These are phyloP conservation scores for Hypsizygus ulmarius DNA, from an alignment of 1,284 basidiomycete genomes.

Conservation along the genomic window DNA sequence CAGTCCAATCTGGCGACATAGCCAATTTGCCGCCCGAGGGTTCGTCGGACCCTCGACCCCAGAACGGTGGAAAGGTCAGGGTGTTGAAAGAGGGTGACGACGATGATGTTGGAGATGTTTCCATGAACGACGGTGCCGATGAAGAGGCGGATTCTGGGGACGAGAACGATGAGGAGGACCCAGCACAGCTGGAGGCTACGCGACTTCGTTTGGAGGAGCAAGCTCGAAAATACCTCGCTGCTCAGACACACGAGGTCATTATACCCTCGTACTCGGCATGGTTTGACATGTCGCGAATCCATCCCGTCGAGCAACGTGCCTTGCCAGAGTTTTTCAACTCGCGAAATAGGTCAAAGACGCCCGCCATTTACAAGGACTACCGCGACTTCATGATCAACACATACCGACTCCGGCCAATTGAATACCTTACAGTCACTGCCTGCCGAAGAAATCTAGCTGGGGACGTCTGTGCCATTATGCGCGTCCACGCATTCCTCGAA, in stretches of 20 bases:
- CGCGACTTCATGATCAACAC: slow-evolving; percentile 99
- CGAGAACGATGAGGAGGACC: slow-evolving; percentile 76
- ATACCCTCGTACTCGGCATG: slow-evolving; percentile 97
- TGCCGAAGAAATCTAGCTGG: slow-evolving; percentile 95
- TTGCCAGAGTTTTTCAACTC: slow-evolving; percentile 99
- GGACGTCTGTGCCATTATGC: slow-evolving; percentile 98
- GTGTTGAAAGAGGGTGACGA: slow-evolving; percentile 60
- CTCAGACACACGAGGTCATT: slow-evolving; percentile 96
- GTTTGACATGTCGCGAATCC: slow-evolving; percentile 95
- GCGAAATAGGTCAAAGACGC: slow-evolving; percentile 92
- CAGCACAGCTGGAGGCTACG: slow-evolving; percentile 77
- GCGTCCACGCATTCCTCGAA: slow-evolving; percentile 97
- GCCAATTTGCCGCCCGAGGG: slow-evolving; percentile 63
- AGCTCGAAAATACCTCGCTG: slow-evolving; percentile 91
- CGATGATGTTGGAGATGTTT: slow-evolving; percentile 65
- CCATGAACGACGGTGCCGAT: slow-evolving; percentile 70
- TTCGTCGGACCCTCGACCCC: slow-evolving; percentile 41
- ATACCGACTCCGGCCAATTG: slow-evolving; percentile 89
- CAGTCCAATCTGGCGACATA: slow-evolving; percentile 66
- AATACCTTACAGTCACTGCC: slow-evolving; percentile 98
- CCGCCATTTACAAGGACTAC: slow-evolving; percentile 98
- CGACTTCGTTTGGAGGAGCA: slow-evolving; percentile 79
- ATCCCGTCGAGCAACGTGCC: slow-evolving; percentile 89
- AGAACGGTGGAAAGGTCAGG: slow-evolving; percentile 49
- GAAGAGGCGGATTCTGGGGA: slow-evolving; percentile 70